Evolutionary conservation across 1,284 basidiomycete genomes (phyloP).

Genomic region (Pulchroboletus neoregius): DNA sequence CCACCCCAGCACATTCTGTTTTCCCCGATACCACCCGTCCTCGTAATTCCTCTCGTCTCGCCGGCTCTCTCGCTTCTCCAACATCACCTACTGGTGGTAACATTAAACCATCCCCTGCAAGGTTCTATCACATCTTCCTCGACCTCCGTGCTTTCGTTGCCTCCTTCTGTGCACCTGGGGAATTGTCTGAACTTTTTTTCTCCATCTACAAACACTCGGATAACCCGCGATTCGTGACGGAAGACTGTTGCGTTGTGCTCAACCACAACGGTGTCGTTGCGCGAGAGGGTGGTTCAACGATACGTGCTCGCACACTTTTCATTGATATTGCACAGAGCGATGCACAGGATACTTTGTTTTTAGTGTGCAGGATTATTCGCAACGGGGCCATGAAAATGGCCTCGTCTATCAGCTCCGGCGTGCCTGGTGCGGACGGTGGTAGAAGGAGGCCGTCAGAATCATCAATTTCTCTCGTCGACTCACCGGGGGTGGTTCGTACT

Average conservation of each 20-base stretch:
- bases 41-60: slow-evolving; percentile 46
- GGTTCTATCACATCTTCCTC: slow-evolving; percentile 86
- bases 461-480: slow-evolving; percentile 35
- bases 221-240: slow-evolving; percentile 79
- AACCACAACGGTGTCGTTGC: slow-evolving; percentile 89
- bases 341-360: slow-evolving; percentile 76
- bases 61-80: slow-evolving; percentile 42
- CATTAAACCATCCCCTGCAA: slow-evolving; percentile 47
- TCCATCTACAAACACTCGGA: slow-evolving; percentile 87
- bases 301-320: slow-evolving; percentile 80
- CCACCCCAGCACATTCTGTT: slow-evolving; percentile 64
- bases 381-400: slow-evolving; percentile 84
- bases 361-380: slow-evolving; percentile 88
- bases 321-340: slow-evolving; percentile 85
- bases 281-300: slow-evolving; percentile 55
- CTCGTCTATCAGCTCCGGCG: slow-evolving; percentile 48
- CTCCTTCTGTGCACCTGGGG: slow-evolving; percentile 83
- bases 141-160: slow-evolving; percentile 92
- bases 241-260: slow-evolving; percentile 88
- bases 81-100: background rate
- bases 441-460: slow-evolving; percentile 53
- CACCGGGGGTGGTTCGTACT: slow-evolving; percentile 23
- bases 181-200: slow-evolving; percentile 91
- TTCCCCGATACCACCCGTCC: slow-evolving; percentile 54
- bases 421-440: slow-evolving; percentile 37